Conservation (phyloP, 2,329 filamentous ascomycete genomes). For the Coniochaeta sp. region DNA sequence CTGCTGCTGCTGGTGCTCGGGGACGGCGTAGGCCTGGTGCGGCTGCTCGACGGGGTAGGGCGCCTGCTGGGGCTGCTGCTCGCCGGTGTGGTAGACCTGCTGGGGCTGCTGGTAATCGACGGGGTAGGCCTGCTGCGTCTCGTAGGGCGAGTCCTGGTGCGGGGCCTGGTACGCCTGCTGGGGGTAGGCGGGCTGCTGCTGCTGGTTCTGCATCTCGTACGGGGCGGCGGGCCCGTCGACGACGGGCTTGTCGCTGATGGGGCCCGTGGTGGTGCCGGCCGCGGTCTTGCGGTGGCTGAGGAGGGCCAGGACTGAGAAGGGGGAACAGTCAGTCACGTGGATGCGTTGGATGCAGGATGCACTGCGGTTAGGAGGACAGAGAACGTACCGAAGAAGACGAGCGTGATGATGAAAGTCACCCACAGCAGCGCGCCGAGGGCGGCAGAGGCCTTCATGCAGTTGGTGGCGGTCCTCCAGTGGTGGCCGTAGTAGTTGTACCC, state of each 20-base stretch:
- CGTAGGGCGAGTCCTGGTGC: background rate
- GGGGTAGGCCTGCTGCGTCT: background rate
- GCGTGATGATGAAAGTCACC: slow-evolving; percentile 11
- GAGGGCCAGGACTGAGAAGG: background rate
- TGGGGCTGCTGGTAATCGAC: background rate
- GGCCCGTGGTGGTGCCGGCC: background rate
- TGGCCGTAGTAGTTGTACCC: background rate
- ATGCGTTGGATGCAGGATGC: background rate
- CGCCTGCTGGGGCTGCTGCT: background rate
- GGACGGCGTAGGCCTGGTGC: background rate
- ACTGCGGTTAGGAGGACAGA: background rate
- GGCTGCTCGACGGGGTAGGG: background rate
- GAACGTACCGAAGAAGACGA: slow-evolving; percentile 9
- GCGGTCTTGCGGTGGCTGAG: slow-evolving; percentile 2
- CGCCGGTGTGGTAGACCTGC: background rate
- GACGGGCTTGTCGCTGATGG: background rate
- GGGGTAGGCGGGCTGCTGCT: background rate
- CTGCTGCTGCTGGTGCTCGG: background rate
- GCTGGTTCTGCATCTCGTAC: background rate
- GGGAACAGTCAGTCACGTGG: background rate
- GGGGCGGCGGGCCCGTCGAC: background rate
- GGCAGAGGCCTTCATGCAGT: slow-evolving; percentile 13
- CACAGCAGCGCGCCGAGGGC: slow-evolving; percentile 13
- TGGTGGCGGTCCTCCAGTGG: slow-evolving; percentile 5
- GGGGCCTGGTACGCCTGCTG: background rate